Evolutionary conservation across 164 flowering plant species (phyloP).

Genomic region (Cinnamomum micranthum): DNA sequence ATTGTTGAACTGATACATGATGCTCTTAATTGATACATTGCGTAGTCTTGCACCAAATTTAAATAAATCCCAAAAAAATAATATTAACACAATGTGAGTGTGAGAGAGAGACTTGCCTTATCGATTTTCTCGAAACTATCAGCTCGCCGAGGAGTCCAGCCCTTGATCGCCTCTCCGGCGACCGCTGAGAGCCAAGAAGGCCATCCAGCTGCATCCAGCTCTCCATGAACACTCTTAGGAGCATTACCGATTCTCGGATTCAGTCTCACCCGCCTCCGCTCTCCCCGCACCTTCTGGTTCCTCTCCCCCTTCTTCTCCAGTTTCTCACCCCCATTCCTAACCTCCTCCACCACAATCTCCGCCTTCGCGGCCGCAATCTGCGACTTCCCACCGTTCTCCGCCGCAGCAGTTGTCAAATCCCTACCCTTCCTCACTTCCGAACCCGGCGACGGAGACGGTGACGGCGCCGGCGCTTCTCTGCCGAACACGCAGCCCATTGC

Average conservation of each 20-base stretch:
- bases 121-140: constrained; percentile 48
- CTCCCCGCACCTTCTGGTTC: constrained; percentile 11
- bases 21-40: too few relatives aligned
- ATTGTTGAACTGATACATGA: too few relatives aligned
- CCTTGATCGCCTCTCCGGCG: constrained; percentile 51
- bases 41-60: too few relatives aligned
- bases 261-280: constrained; percentile 29
- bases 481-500: constrained; percentile 54
- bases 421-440: constrained; percentile 19
- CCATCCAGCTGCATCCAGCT: constrained; percentile 66
- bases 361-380: constrained; percentile 14
- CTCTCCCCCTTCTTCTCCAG: constrained; percentile 12
- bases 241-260: constrained; percentile 38
- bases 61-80: neutral
- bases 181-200: constrained; percentile 55
- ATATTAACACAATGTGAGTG: neutral
- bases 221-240: constrained; percentile 39
- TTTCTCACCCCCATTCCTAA: constrained; percentile 25
- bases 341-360: constrained; percentile 13
- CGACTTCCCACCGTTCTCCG: constrained; percentile 18
- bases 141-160: constrained; percentile 52
- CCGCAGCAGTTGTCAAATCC: neutral
- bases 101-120: constrained; percentile 25
- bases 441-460: constrained; percentile 8
- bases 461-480: constrained; percentile 22